These are phyloP conservation scores for Yamadazyma siamensis DNA, from an alignment of 1,139 yeast species.

Conservation along the genomic window DNA sequence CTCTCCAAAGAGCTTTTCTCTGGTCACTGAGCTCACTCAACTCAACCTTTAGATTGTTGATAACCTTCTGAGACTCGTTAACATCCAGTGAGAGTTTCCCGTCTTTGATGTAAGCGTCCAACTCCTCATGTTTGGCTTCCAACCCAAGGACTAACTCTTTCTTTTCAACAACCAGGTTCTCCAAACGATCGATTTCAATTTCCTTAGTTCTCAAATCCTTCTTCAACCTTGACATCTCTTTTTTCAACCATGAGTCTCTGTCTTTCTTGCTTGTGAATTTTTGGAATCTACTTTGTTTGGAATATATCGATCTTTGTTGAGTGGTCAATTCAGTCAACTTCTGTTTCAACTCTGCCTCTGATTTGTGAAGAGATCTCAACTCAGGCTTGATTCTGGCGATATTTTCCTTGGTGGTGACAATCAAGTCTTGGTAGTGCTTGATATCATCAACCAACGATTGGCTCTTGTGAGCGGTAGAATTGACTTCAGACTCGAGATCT, in stretches of 20 bases:
- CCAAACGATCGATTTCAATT: slow-evolving; percentile 19
- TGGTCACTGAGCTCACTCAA: slow-evolving; percentile 55
- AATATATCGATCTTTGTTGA: slow-evolving; percentile 59
- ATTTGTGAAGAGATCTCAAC: slow-evolving; percentile 31
- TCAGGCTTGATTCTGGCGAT: slow-evolving; percentile 37
- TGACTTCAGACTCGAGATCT: slow-evolving; percentile 20
- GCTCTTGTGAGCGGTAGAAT: slow-evolving; percentile 15
- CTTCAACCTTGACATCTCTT: slow-evolving; percentile 22
- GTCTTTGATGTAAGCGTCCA: slow-evolving; percentile 29
- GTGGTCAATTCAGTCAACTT: slow-evolving; percentile 45
- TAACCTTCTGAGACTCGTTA: slow-evolving; percentile 27
- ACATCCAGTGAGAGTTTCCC: slow-evolving; percentile 18
- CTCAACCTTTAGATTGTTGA: slow-evolving; percentile 35
- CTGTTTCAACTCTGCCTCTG: slow-evolving; percentile 40
- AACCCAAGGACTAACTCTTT: slow-evolving; percentile 19
- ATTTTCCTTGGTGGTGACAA: slow-evolving; percentile 20
- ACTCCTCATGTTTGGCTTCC: slow-evolving; percentile 37
- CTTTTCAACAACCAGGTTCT: slow-evolving; percentile 17
- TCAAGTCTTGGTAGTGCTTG: slow-evolving; percentile 17
- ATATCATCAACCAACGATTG: slow-evolving; percentile 17
- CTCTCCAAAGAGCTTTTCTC: slow-evolving; percentile 76
- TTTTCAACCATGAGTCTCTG: slow-evolving; percentile 68
- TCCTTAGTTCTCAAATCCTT: slow-evolving; percentile 19
- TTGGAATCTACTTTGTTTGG: slow-evolving; percentile 72
- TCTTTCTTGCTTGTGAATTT: slow-evolving; percentile 54